Evolutionary conservation across 371 early-diverging fungal species (phyloP).

Genomic region (Nosema granulosis): DNA sequence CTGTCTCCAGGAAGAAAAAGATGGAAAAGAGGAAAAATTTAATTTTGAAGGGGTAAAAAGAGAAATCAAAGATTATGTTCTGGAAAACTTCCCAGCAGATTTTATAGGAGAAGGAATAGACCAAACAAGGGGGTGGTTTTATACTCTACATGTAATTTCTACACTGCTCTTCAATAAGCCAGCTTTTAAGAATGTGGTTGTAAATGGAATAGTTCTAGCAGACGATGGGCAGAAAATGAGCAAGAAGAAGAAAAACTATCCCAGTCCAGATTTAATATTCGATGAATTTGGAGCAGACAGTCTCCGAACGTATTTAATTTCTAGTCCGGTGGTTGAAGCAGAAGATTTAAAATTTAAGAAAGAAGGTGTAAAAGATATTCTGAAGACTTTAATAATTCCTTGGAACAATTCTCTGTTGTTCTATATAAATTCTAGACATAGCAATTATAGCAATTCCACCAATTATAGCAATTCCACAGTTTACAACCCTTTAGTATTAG

Average conservation of each 20-base stretch:
- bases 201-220: slow-evolving; percentile 94
- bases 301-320: slow-evolving; percentile 85
- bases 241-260: slow-evolving; percentile 98
- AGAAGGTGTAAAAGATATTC: slow-evolving; percentile 90
- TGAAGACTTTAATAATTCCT: slow-evolving; percentile 87
- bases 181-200: slow-evolving; percentile 98
- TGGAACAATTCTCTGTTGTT: slow-evolving; percentile 98
- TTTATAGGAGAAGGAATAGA: slow-evolving; percentile 99
- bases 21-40: slow-evolving; percentile 65
- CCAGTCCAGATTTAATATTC: slow-evolving; percentile 81
- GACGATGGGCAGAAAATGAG: slow-evolving; percentile 99
- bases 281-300: slow-evolving; percentile 93
- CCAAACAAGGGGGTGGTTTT: slow-evolving; percentile 99
- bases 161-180: slow-evolving; percentile 92
- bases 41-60: slow-evolving; percentile 75
- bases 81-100: slow-evolving; percentile 86
- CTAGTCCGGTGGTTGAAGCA: slow-evolving; percentile 96
- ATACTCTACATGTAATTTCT: slow-evolving; percentile 93
- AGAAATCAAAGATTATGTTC: slow-evolving; percentile 68
- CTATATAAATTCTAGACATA: slow-evolving; percentile 77
- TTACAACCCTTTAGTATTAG: slow-evolving; percentile 31
- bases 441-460: background rate
- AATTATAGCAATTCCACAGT: background rate
- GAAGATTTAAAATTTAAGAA: slow-evolving; percentile 93
- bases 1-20: slow-evolving; percentile 14